A percentile compares a stretch with the other conserved stretches of the same genome.
phyloP scores from a whole-genome alignment of 139 green algal species.

The Coelastrella sp. region DNA sequence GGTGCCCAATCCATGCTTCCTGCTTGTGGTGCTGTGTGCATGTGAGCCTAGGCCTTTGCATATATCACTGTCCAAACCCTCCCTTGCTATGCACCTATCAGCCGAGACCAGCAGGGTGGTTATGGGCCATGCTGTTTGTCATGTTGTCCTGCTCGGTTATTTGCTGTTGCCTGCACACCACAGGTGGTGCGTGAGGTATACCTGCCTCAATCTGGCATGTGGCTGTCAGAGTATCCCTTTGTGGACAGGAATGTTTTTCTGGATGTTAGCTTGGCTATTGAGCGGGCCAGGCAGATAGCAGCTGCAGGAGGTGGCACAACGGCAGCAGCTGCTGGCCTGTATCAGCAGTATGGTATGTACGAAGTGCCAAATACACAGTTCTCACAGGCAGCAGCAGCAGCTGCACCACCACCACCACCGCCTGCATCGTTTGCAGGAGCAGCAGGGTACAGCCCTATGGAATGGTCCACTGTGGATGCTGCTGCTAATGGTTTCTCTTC shows the following conservation, averaged over 20 bases:
- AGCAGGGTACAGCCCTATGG: too few species aligned
- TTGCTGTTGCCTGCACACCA: not conserved
- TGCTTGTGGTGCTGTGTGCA: too few species aligned
- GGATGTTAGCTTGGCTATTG: slow-evolving; percentile 75
- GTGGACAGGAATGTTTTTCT: slow-evolving; percentile 76
- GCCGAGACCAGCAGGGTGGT: too few species aligned
- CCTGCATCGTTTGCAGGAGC: not conserved
- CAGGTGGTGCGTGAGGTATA: slow-evolving; percentile 89
- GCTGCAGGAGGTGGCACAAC: not conserved
- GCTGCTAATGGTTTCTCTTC: not conserved
- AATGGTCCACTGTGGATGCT: not conserved
- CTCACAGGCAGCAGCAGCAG: slow-evolving; percentile 20
- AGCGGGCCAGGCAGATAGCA: slow-evolving; percentile 59
- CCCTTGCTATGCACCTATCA: too few species aligned
- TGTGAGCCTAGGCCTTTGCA: too few species aligned
- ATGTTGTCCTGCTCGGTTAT: too few species aligned
- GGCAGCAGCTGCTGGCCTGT: slow-evolving; percentile 20
- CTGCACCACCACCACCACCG: not conserved
- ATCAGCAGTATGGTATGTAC: not conserved
- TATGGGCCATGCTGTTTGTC: too few species aligned
- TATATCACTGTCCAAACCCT: too few species aligned
- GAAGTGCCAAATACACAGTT: not conserved
- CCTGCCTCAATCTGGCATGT: slow-evolving; percentile 79
- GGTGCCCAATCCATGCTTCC: too few species aligned
- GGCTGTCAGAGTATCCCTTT: slow-evolving; percentile 87